Conservation (phyloP, 1,284 basidiomycete species). For the Irpex sp. region DNA sequence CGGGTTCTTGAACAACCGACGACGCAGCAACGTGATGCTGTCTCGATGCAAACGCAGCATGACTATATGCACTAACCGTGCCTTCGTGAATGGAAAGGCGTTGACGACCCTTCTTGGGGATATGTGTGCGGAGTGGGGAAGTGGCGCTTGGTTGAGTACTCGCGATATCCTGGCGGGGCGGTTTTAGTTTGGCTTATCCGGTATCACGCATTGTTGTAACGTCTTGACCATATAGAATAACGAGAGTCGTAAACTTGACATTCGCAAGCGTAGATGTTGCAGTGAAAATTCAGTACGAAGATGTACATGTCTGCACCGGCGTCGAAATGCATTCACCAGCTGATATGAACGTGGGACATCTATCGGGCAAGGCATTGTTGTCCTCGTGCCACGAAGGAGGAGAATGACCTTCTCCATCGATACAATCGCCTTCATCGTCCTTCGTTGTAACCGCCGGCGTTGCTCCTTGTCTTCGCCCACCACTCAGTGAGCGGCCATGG, state of each 20-base stretch:
- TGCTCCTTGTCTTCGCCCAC: background rate
- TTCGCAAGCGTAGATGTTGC: too few relatives aligned
- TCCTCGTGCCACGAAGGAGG: background rate
- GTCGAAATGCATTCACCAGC: background rate
- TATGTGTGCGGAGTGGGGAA: slow-evolving; percentile 4
- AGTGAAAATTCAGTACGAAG: too few relatives aligned
- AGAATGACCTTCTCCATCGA: background rate
- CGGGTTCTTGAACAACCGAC: slow-evolving; percentile 46
- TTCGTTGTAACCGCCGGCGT: background rate
- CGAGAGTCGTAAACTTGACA: too few relatives aligned
- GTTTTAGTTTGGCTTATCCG: background rate
- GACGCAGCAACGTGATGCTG: slow-evolving; percentile 68
- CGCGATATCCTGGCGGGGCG: slow-evolving; percentile 2
- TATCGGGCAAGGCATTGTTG: background rate
- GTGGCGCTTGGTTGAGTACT: slow-evolving; percentile 5
- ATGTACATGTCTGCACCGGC: too few relatives aligned
- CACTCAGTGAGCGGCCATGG: slow-evolving; percentile 1
- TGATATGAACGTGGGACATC: background rate
- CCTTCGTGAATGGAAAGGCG: slow-evolving; percentile 31
- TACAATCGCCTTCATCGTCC: background rate
- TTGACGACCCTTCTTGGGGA: slow-evolving; percentile 4
- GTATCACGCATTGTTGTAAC: background rate
- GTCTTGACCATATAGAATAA: background rate
- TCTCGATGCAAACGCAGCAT: slow-evolving; percentile 63
- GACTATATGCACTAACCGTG: slow-evolving; percentile 57